Evolutionary conservation across 2,329 filamentous ascomycete genomes (phyloP), one percentile per base, ranked within the genome.

Genomic region (Davidsoniella eucalypti): DNA sequence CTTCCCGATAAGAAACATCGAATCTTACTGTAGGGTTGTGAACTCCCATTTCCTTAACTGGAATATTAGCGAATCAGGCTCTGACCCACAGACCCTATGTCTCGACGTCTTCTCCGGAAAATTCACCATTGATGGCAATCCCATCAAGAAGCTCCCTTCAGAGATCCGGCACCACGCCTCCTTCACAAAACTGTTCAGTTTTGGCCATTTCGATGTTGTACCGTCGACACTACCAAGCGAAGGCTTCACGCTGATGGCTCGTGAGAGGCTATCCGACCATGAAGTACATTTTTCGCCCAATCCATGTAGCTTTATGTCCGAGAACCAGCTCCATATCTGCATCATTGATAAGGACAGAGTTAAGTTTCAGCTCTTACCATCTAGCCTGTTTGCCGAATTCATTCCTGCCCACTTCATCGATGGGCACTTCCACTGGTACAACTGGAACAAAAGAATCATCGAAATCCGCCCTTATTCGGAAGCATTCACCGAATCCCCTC

Each of bases 61-160:
- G 29, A 10, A 9, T 9, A 9, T 33, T 12, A 12, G 2, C 29
- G 4, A 12, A 33, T 33, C 29, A 33, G 0, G 12, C 29, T 9
- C 8, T 10, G 29, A 12, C 29, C 3, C 2, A 33, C 29, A 33
- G 12, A 4, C 29, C 29, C 29, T 33, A 5, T 25, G 26, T 23
- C 70, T 69, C 54, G 74, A 75, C 53, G 45, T 76, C 0, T 54
- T 80, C 2, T 70, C 64, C 0, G 74, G 69, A 0, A 63, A 69
- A 21, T 59, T 81, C 0, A 62, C 77, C 0, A 65, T 79, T 0
- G 65, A 77, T 51, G 74, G 75, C 0, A 40, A 61, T 1, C 73
- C 71, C 0, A 55, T 77, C 0, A 58, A 65, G 3, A 64, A 69
- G 2, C 61, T 78, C 0, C 75, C 75, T 0, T 2, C 9, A 0